Base-by-base conservation (phyloP, 257 asterid genomes). In the Gentiana dahurica region DNA sequence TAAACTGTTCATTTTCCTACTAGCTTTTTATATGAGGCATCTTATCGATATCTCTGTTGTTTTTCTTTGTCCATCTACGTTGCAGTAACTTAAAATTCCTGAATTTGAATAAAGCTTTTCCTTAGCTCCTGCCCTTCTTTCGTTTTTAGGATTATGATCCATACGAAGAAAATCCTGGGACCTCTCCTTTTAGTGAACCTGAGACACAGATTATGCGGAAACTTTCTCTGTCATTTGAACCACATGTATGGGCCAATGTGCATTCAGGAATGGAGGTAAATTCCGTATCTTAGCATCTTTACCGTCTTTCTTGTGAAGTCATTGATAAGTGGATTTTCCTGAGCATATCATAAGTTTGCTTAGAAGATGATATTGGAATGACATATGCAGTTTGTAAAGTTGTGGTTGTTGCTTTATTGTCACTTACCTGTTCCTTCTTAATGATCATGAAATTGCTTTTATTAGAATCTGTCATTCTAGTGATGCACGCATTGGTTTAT, bases 181-280 rank as follows among this genome's bases (percentile, higher is more conserved):
- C 76, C 64, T 81, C 80, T 72, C 90, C 98, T 56, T 91, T 91
- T 73, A 91, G 96, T 58, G 98, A 91, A 77, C 96, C 98, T 0
- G 98, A 91, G 94, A 63, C 86, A 62, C 98, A 91, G 72, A 68
- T 83, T 46, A 85, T 91, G 95, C 74, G 95, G 59, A 91, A 83
- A 69, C 77, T 92, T 63, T 70, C 90, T 12, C 34, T 82, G 55
- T 73, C 97, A 44, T 92, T 92, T 58, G 97, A 81, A 71, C 98
- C 98, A 47, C 98, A 88, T 76, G 74, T 88, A 68, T 92, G 98
- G 98, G 98, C 83, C 49, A 92, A 85, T 69, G 97, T 85, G 79
- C 97, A 92, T 72, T 91, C 96, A n/a, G 97, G 98, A 56, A 91
- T 92, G 97, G 98, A 92, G 89, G 98, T 81, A 80, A 63, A 73